phyloP scores from a whole-genome alignment of 306 rosid species.

The Sindora glabra region DNA sequence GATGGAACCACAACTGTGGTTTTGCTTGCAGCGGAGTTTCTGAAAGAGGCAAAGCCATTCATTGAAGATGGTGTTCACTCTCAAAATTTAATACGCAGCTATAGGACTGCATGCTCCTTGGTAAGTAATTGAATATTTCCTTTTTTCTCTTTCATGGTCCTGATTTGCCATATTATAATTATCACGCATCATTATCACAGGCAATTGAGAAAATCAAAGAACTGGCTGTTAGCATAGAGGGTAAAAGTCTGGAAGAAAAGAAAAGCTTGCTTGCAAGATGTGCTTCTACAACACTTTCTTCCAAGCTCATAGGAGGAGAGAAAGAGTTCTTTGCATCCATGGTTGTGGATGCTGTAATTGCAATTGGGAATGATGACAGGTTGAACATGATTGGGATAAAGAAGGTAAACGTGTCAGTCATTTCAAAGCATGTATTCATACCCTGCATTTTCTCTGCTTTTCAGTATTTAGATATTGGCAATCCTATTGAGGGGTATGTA shows the following conservation, averaged over 20 bases:
- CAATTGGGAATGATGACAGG: conserved; percentile 85
- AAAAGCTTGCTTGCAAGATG: conserved; percentile 80
- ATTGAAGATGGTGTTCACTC: conserved; percentile 96
- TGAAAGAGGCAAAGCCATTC: conserved; percentile 94
- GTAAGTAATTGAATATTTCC: conserved; percentile 18
- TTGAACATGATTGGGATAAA: conserved; percentile 96
- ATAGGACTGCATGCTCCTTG: conserved; percentile 68
- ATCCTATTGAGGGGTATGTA: no score
- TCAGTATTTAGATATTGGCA: no score
- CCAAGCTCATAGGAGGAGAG: conserved; percentile 97
- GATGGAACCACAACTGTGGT: conserved; percentile 99
- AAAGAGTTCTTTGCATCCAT: conserved; percentile 92
- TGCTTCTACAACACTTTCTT: conserved; percentile 96
- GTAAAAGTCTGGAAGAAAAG: conserved; percentile 88
- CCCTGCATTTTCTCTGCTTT: neutral
- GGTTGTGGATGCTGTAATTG: conserved; percentile 92
- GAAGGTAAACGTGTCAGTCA: conserved; percentile 45
- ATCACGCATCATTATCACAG: no score
- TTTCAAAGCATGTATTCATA: neutral
- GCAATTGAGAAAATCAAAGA: conserved; percentile 84
- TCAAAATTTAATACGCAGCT: conserved; percentile 84
- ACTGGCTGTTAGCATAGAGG: conserved; percentile 86
- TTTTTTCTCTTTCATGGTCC: neutral
- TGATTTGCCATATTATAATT: no score
- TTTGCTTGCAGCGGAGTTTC: conserved; percentile 87